phyloP scores from a whole-genome alignment of 768 basidiomycete genomes.

The Rhodosporidiobolus odoratus region DNA sequence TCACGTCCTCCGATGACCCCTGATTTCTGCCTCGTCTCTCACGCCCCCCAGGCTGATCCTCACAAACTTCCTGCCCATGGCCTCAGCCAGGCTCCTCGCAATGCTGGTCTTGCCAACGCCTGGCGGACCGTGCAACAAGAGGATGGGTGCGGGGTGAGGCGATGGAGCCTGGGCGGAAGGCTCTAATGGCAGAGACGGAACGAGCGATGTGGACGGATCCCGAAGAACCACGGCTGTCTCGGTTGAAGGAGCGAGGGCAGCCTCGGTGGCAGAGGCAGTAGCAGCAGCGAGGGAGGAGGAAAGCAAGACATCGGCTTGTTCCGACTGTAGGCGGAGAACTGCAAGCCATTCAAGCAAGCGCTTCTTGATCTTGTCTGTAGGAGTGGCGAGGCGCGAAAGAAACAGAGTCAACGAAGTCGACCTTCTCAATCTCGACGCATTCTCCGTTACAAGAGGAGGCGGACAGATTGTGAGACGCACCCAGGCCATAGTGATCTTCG shows the following conservation, averaged over 20 bases:
- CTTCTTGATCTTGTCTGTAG: slow-evolving; percentile 75
- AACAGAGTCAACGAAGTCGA: not conserved
- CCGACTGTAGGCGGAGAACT: slow-evolving; percentile 60
- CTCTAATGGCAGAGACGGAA: not conserved
- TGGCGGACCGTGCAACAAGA: slow-evolving; percentile 61
- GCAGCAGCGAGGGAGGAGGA: not conserved
- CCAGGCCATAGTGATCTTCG: slow-evolving; percentile 78
- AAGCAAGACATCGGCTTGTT: slow-evolving; percentile 47
- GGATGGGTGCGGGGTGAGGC: slow-evolving; percentile 35
- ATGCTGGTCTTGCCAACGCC: slow-evolving; percentile 89
- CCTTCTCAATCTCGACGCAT: too few relatives aligned
- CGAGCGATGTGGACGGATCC: not conserved
- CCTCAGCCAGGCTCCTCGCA: slow-evolving; percentile 78
- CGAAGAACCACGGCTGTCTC: slow-evolving; percentile 18
- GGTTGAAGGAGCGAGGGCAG: not conserved
- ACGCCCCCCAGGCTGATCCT: slow-evolving; percentile 88
- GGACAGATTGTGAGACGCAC: slow-evolving; percentile 7
- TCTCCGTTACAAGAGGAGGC: too few relatives aligned
- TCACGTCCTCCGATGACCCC: slow-evolving; percentile 68
- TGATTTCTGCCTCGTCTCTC: slow-evolving; percentile 81
- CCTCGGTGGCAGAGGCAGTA: slow-evolving; percentile 29
- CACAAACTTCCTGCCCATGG: slow-evolving; percentile 78
- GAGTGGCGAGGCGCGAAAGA: not conserved
- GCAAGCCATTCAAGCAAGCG: slow-evolving; percentile 86
- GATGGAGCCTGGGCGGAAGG: not conserved